phyloP scores from a whole-genome alignment of 768 basidiomycete genomes.

The Boletus reticulatus region DNA sequence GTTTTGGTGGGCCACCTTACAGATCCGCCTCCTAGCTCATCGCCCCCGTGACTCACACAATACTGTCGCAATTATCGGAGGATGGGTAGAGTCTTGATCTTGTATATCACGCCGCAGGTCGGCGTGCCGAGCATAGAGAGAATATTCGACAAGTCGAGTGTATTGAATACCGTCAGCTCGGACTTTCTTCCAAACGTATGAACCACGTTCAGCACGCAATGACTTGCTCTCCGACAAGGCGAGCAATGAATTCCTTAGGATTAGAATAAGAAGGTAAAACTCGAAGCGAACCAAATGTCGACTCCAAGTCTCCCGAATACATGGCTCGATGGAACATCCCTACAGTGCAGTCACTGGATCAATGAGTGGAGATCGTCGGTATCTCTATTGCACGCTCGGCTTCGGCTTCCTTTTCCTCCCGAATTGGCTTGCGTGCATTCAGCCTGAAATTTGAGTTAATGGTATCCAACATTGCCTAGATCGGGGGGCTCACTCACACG shows the following conservation, averaged over 20 bases:
- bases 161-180: no score
- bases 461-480: not conserved
- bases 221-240: no score
- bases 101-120: no score
- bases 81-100: not conserved
- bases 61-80: not conserved
- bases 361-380: conserved; percentile 16
- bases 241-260: no score
- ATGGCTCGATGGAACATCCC: no score
- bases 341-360: not conserved
- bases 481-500: conserved; percentile 15
- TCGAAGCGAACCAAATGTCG: no score
- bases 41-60: not conserved
- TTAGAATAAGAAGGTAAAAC: no score
- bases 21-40: no score
- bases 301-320: no score
- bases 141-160: not conserved
- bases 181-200: no score
- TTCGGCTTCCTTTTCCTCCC: conserved; percentile 9
- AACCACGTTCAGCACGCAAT: no score
- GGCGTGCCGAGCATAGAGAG: not conserved
- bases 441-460: conserved; percentile 1
- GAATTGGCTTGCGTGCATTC: conserved; percentile 17
- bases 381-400: conserved; percentile 8
- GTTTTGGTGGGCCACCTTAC: not conserved